Base-by-base conservation (phyloP, 2,329 filamentous ascomycete species). In the Colletotrichum sp. region DNA sequence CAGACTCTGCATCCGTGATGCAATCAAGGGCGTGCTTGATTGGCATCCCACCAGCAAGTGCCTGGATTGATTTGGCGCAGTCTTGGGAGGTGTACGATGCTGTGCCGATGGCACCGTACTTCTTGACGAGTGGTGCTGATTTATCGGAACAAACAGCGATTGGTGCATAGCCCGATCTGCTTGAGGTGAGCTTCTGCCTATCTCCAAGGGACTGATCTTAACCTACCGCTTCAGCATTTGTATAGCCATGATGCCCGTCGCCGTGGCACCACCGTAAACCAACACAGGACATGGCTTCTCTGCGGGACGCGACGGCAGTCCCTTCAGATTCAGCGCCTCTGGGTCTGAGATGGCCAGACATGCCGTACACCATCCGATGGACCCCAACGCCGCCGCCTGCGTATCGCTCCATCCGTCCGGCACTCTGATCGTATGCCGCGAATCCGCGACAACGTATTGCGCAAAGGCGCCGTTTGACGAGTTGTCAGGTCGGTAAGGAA, bases 251-350 rank as follows among this genome's bases (percentile, higher is more conserved):
- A 78, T 81, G 3, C 82, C 82, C 0, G 80, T 80, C 1, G 80
- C 80, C 3, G 82, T 82, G 0, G 77, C 79, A 5, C 77, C 82
- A 7, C 82, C 82, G 25, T 82, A 83, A 3, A 83, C 79, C 4
- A 83, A 64, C 5, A 83, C 80, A 2, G 80, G 79, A 81, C 63
- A 3, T 65, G 36, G 8, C 69, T 55, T 8, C 34, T 52, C 75
- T 15, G 82, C 36, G 6, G 79, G 79, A 4, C 81, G 32, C 12
- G 69, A 72, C 2, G 69, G 69, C 22, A 32, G 19, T 8, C 69
- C 69, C 19, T 22, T 28, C 11, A 72, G 32, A 9, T 15, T 16
- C 6, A 72, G 32, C 5, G 67, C n/a, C 25, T 72, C 69, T 12
- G 25, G 19, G 48, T 72, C 69, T 6, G 25, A 22, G 11, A 72